Conservation (phyloP, 768 basidiomycete species). For the Lentinula boryana region DNA sequence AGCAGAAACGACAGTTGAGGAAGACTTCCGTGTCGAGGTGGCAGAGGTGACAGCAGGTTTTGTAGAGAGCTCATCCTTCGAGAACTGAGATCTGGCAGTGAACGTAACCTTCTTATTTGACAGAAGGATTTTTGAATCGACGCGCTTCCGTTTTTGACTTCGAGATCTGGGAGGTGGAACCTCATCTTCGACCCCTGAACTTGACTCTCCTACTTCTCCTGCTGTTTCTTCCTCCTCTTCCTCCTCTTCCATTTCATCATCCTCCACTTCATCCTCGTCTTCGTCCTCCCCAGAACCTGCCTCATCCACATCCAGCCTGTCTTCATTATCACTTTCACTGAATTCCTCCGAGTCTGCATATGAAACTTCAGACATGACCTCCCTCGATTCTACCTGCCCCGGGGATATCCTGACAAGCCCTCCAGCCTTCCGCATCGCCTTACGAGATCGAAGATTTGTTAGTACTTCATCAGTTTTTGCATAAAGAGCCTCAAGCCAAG, state of each 20-base stretch:
- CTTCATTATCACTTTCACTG: slow-evolving; percentile 29
- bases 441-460: slow-evolving; percentile 41
- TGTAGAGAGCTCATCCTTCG: neutral
- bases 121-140: slow-evolving; percentile 20
- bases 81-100: slow-evolving; percentile 20
- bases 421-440: slow-evolving; percentile 58
- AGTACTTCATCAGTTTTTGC: slow-evolving; percentile 47
- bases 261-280: slow-evolving; percentile 31
- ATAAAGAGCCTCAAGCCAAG: slow-evolving; percentile 25
- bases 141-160: slow-evolving; percentile 45
- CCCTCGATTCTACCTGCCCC: slow-evolving; percentile 20
- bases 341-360: slow-evolving; percentile 37
- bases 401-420: slow-evolving; percentile 52
- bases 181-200: slow-evolving; percentile 34
- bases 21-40: neutral
- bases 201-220: slow-evolving; percentile 22
- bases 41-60: neutral
- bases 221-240: slow-evolving; percentile 34
- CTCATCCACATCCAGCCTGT: slow-evolving; percentile 27
- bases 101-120: slow-evolving; percentile 54
- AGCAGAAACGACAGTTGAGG: neutral
- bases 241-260: slow-evolving; percentile 29
- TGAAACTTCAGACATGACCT: slow-evolving; percentile 29
- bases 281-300: slow-evolving; percentile 26
- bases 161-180: slow-evolving; percentile 22